phyloP scores from a whole-genome alignment of 805 yeast genomes.

The Wickerhamiella parazyma region DNA sequence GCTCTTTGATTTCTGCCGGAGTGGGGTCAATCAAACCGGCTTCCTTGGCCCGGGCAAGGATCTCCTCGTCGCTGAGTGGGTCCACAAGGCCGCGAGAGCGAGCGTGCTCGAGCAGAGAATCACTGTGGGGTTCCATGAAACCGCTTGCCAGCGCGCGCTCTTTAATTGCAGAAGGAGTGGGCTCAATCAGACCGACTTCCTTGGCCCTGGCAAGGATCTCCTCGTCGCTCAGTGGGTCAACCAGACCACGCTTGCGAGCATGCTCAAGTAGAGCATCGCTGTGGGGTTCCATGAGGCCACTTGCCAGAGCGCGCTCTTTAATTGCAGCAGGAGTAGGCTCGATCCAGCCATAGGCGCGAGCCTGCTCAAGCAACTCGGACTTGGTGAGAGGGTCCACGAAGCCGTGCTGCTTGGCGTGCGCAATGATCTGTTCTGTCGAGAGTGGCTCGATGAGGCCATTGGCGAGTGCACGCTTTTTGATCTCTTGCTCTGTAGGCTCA shows the following conservation, averaged over 20 bases:
- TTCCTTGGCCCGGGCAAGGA: background rate
- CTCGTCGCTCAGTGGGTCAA: slow-evolving; percentile 9
- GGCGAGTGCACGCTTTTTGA: slow-evolving; percentile 25
- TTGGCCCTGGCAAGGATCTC: slow-evolving; percentile 8
- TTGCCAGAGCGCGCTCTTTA: slow-evolving; percentile 1
- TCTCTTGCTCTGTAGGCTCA: slow-evolving; percentile 10
- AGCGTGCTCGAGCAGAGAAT: slow-evolving; percentile 20
- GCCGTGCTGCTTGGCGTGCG: slow-evolving; percentile 6
- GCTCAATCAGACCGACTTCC: background rate
- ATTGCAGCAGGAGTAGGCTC: slow-evolving; percentile 8
- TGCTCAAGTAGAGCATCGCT: background rate
- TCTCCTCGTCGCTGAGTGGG: slow-evolving; percentile 8
- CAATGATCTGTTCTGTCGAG: slow-evolving; percentile 1
- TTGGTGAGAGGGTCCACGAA: background rate
- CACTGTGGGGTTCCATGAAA: slow-evolving; percentile 7
- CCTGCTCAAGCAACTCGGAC: background rate
- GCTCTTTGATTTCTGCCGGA: slow-evolving; percentile 8
- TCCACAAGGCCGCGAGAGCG: slow-evolving; percentile 11
- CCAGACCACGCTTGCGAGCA: slow-evolving; percentile 6
- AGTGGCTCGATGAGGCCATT: slow-evolving; percentile 13
- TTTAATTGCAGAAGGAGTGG: slow-evolving; percentile 10
- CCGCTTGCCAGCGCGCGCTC: slow-evolving; percentile 5
- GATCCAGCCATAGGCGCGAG: slow-evolving; percentile 12
- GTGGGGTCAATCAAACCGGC: slow-evolving; percentile 5
- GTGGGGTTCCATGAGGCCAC: slow-evolving; percentile 12